phyloP scores from a whole-genome alignment of 495 filamentous ascomycete genomes.

The Talaromyces borbonicus region DNA sequence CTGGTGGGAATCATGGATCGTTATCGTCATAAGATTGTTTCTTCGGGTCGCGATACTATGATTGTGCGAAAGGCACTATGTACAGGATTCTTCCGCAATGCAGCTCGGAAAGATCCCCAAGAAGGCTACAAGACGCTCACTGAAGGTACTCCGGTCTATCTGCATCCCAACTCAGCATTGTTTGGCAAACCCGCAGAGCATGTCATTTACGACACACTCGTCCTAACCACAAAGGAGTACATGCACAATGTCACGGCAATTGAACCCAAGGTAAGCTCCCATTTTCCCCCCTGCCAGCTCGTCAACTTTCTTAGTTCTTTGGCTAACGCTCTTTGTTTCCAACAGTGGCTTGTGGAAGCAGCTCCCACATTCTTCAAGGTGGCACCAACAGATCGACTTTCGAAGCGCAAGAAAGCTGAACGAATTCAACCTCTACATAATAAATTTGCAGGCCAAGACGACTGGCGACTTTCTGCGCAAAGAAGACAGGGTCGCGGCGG shows the following conservation, averaged over 20 bases:
- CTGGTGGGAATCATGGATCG: slow-evolving; percentile 87
- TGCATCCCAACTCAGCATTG: slow-evolving; percentile 82
- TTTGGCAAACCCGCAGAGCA: slow-evolving; percentile 95
- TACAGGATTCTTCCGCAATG: slow-evolving; percentile 90
- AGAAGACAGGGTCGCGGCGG: slow-evolving; percentile 78
- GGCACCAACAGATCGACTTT: slow-evolving; percentile 76
- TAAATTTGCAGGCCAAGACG: slow-evolving; percentile 79
- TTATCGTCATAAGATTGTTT: slow-evolving; percentile 69
- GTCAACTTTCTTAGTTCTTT: slow-evolving; percentile 2
- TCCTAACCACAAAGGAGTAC: slow-evolving; percentile 93
- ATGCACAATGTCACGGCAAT: slow-evolving; percentile 90
- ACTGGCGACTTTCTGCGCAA: slow-evolving; percentile 89
- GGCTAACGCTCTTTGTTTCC: slow-evolving; percentile 4
- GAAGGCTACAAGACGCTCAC: slow-evolving; percentile 96
- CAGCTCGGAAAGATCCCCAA: slow-evolving; percentile 87
- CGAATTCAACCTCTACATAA: slow-evolving; percentile 92
- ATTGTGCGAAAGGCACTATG: slow-evolving; percentile 89
- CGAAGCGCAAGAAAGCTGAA: slow-evolving; percentile 88
- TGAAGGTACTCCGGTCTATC: slow-evolving; percentile 87
- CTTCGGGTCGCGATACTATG: slow-evolving; percentile 76
- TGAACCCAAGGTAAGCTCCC: slow-evolving; percentile 71
- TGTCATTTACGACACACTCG: slow-evolving; percentile 82
- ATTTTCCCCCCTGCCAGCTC: background rate
- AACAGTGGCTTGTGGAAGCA: slow-evolving; percentile 67
- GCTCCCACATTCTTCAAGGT: slow-evolving; percentile 99